Conservation (phyloP, 2,329 filamentous ascomycete genomes). For the Arachnomyces sp. region DNA sequence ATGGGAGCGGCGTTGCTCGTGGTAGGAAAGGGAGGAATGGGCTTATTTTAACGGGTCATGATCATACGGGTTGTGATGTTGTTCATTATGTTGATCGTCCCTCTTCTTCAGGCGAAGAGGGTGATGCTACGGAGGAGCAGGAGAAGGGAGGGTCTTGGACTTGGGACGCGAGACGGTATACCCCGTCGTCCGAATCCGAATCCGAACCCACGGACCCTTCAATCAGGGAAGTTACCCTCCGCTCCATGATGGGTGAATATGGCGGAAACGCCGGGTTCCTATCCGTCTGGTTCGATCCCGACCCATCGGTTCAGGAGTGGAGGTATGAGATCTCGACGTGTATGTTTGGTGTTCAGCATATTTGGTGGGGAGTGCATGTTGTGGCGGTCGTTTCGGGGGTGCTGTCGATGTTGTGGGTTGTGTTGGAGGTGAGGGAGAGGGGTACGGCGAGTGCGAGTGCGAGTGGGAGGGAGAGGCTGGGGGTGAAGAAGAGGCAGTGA, state of each 20-base stretch:
- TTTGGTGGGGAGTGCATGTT: conserved; percentile 89
- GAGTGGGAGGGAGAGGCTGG: not conserved
- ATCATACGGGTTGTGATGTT: conserved; percentile 89
- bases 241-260: conserved; percentile 97
- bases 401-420: conserved; percentile 20
- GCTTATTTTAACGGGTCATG: conserved; percentile 83
- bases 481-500: not conserved
- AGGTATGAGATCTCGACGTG: conserved; percentile 73
- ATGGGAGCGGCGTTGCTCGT: conserved; percentile 48
- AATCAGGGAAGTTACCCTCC: conserved; percentile 82
- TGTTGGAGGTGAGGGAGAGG: not conserved
- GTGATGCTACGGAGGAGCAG: conserved; percentile 6
- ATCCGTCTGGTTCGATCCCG: conserved; percentile 78
- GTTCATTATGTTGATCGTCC: conserved; percentile 72
- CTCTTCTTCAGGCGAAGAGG: conserved; percentile 7
- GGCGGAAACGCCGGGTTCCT: conserved; percentile 85
- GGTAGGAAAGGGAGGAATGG: conserved; percentile 62
- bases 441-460: not conserved
- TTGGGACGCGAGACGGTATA: conserved; percentile 31
- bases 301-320: conserved; percentile 59
- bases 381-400: conserved; percentile 50
- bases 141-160: conserved; percentile 17
- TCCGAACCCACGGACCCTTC: conserved; percentile 26
- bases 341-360: conserved; percentile 73
- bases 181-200: conserved; percentile 1